Evolutionary conservation across 2,329 filamentous ascomycete genomes (phyloP).

Genomic region (Aspergillus pseudoterreus): DNA sequence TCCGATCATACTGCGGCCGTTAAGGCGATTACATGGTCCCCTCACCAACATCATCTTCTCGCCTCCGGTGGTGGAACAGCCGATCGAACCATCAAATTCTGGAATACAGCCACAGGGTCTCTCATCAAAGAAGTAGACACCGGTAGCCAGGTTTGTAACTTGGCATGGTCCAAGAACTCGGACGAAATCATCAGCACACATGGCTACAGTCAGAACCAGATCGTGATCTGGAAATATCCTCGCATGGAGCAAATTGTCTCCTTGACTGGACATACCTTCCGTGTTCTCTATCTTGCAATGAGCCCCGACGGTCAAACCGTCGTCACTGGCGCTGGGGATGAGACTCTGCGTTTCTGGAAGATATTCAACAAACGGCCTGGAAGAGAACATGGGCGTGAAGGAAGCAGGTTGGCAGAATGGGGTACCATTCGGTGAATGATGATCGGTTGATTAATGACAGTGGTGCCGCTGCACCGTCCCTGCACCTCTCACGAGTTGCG

Average conservation of each 20-base stretch:
- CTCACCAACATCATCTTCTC: slow-evolving; percentile 89
- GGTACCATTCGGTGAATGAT: slow-evolving; percentile 66
- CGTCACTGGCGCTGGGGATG: slow-evolving; percentile 92
- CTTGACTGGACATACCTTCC: slow-evolving; percentile 92
- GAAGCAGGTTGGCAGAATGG: slow-evolving; percentile 68
- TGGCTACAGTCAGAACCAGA: slow-evolving; percentile 96
- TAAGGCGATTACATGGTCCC: slow-evolving; percentile 97
- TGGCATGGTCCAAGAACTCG: slow-evolving; percentile 95
- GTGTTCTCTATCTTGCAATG: slow-evolving; percentile 95
- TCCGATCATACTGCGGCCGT: slow-evolving; percentile 93
- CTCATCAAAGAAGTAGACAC: slow-evolving; percentile 88
- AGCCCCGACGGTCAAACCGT: slow-evolving; percentile 91
- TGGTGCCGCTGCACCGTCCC: slow-evolving; percentile 10
- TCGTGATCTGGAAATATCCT: slow-evolving; percentile 99
- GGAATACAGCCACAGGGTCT: slow-evolving; percentile 84
- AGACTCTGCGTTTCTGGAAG: slow-evolving; percentile 95
- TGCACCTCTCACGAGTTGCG: slow-evolving; percentile 14
- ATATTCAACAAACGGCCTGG: slow-evolving; percentile 82
- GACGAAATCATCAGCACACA: slow-evolving; percentile 97
- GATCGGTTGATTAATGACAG: slow-evolving; percentile 9
- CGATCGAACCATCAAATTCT: slow-evolving; percentile 95
- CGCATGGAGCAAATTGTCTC: slow-evolving; percentile 96
- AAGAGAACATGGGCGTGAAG: slow-evolving; percentile 63
- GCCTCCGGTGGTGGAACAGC: slow-evolving; percentile 94
- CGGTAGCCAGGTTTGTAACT: slow-evolving; percentile 96